These are phyloP conservation scores for Musa balbisiana DNA, from an alignment of 202 grass and related monocot genomes.

Conservation along the genomic window DNA sequence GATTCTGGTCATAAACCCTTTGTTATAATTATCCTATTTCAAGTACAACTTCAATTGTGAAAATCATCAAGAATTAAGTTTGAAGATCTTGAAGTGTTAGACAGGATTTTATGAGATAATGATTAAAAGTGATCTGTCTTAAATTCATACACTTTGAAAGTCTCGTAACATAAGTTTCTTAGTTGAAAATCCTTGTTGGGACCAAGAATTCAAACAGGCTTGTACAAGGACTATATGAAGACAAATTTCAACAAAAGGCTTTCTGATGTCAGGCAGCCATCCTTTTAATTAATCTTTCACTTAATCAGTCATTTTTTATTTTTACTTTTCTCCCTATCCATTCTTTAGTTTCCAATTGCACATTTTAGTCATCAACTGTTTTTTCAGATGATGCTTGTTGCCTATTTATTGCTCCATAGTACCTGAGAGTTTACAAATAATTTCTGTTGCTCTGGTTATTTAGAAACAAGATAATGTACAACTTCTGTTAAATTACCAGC, in stretches of 20 bases:
- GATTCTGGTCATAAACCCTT: neutral
- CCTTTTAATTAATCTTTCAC: too few species aligned
- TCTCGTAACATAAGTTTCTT: neutral
- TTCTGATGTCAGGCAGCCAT: too few species aligned
- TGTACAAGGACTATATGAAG: too few species aligned
- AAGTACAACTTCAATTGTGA: neutral
- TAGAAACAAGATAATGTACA: conserved; percentile 1
- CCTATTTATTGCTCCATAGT: conserved; percentile 3
- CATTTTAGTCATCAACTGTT: neutral
- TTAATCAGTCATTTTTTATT: too few species aligned
- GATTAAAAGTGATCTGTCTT: neutral
- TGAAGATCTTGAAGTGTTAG: neutral
- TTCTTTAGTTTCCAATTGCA: too few species aligned
- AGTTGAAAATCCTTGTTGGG: too few species aligned
- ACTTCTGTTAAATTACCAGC: conserved; percentile 26
- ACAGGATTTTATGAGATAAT: neutral
- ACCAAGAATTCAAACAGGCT: too few species aligned
- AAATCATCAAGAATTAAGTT: neutral
- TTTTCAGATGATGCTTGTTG: too few species aligned
- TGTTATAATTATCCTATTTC: neutral
- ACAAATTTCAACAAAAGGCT: too few species aligned
- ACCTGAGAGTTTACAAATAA: conserved; percentile 3
- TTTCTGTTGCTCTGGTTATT: neutral
- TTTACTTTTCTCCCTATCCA: too few species aligned
- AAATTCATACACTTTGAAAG: neutral